phyloP scores from a whole-genome alignment of 257 asterid genomes.

The Fraxinus pennsylvanica region DNA sequence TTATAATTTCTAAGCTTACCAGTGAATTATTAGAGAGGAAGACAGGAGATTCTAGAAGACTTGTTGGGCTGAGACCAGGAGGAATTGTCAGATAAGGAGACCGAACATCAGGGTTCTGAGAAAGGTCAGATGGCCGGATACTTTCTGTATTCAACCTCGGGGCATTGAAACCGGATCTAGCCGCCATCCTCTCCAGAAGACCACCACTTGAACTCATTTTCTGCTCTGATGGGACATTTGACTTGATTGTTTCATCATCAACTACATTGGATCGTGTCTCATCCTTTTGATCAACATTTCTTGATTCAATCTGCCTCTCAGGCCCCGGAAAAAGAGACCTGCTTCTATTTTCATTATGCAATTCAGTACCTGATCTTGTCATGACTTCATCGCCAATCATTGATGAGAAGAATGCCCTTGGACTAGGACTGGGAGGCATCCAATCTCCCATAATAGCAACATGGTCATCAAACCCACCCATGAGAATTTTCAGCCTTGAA shows the following conservation, averaged over 20 bases:
- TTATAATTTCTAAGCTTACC: slow-evolving; percentile 41
- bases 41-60: slow-evolving; percentile 80
- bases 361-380: slow-evolving; percentile 31
- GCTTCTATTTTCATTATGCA: slow-evolving; percentile 33
- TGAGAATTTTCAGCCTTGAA: slow-evolving; percentile 23
- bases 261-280: slow-evolving; percentile 26
- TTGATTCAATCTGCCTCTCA: slow-evolving; percentile 15
- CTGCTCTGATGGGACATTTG: slow-evolving; percentile 37
- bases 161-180: slow-evolving; percentile 85
- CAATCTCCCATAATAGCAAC: slow-evolving; percentile 71
- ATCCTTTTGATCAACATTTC: slow-evolving; percentile 32
- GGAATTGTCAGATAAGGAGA: slow-evolving; percentile 79
- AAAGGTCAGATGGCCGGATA: slow-evolving; percentile 51
- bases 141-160: slow-evolving; percentile 72
- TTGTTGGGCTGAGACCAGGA: slow-evolving; percentile 84
- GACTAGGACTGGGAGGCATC: slow-evolving; percentile 65
- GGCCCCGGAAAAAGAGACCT: slow-evolving; percentile 28
- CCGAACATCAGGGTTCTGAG: slow-evolving; percentile 47
- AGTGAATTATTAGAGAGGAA: slow-evolving; percentile 61
- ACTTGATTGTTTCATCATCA: slow-evolving; percentile 33
- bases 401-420: slow-evolving; percentile 52
- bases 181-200: slow-evolving; percentile 79
- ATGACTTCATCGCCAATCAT: slow-evolving; percentile 45
- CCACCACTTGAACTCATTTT: slow-evolving; percentile 55
- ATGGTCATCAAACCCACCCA: slow-evolving; percentile 79